These are phyloP conservation scores for Termitomyces sp. DNA, from an alignment of 1,284 basidiomycete species.

Conservation along the genomic window DNA sequence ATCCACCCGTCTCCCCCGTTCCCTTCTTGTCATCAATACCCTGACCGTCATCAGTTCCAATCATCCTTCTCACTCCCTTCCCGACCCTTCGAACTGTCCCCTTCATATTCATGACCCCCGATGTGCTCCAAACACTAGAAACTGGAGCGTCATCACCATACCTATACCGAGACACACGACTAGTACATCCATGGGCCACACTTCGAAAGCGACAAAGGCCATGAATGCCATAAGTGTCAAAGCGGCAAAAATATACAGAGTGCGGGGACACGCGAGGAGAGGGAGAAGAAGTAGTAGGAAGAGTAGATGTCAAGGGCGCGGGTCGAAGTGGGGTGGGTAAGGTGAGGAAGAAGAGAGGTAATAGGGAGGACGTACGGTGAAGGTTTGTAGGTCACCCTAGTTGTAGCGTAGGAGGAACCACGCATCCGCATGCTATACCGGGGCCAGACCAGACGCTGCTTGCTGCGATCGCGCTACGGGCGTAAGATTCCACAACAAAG, in stretches of 20 bases:
- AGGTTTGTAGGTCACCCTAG: conserved; percentile 42
- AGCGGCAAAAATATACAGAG: conserved; percentile 51
- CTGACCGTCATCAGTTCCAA: background rate
- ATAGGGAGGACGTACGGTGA: conserved; percentile 40
- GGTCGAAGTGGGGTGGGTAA: conserved; percentile 26
- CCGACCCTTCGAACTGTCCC: no score
- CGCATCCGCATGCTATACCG: conserved; percentile 52
- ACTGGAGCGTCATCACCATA: conserved; percentile 54
- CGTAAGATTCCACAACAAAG: conserved; percentile 41
- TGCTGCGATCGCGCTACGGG: conserved; percentile 45
- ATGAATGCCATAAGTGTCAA: conserved; percentile 55
- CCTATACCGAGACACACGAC: conserved; percentile 53
- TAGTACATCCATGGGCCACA: conserved; percentile 57
- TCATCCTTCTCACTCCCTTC: background rate
- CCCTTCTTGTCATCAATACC: background rate
- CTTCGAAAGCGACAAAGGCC: conserved; percentile 50
- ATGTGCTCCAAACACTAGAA: conserved; percentile 50
- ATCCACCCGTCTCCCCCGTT: background rate
- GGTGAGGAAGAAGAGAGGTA: background rate
- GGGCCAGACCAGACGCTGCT: conserved; percentile 55
- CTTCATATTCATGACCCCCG: background rate
- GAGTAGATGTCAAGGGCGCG: conserved; percentile 53
- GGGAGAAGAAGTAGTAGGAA: conserved; percentile 60
- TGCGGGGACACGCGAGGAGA: conserved; percentile 57
- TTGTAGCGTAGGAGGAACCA: conserved; percentile 62